Base-by-base conservation (phyloP, 2,329 filamentous ascomycete species). In the Fusarium annulatum region DNA sequence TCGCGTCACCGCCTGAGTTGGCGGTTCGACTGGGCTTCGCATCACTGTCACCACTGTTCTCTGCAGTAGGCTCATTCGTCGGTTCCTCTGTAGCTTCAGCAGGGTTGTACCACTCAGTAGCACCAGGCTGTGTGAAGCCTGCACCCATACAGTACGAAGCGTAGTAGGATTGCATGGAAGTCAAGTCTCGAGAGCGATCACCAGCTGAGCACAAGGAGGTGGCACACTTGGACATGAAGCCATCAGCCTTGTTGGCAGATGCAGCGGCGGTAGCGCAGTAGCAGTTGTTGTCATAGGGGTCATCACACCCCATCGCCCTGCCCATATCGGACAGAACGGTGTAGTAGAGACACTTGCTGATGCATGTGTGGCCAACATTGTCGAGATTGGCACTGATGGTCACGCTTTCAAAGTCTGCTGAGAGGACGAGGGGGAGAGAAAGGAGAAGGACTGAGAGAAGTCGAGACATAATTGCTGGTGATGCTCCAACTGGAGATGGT, bases 71-170 rank as follows among this genome's bases (percentile, higher is more conserved):
- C 26, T 74, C 72, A 14, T 72, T 64, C 0, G 69, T 62, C 11
- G 74, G 28, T 26, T 76, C 73, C 4, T 70, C 61, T 15, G 74
- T 76, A n/a, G 67, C 57, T 21, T 72, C 71, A 7, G 74, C 77
- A 8, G 75, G 74, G 34, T 63, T 77, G 51, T 76, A 79, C 76
- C 77, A 76, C 14, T 62, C 51, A 10, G 69, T 74, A 33, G 76
- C 76, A 38, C 77, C 77, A 2, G 76, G 69, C 4, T 79, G 77
- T 1, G 72, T 73, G 56, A 72, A 79, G 2, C 77, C 76, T 2
- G 77, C 77, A 12, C 53, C 76, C 67, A 78, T 78, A 19, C 77
- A 79, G 33, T 79, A 79, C 2, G 77, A 77, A 28, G 58, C 77
- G 28, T 79, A 79, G 55, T 73, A 55, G 21, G 75, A 77, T 23